phyloP scores from a whole-genome alignment of 495 filamentous ascomycete genomes.

The Penicillium bovifimosum region DNA sequence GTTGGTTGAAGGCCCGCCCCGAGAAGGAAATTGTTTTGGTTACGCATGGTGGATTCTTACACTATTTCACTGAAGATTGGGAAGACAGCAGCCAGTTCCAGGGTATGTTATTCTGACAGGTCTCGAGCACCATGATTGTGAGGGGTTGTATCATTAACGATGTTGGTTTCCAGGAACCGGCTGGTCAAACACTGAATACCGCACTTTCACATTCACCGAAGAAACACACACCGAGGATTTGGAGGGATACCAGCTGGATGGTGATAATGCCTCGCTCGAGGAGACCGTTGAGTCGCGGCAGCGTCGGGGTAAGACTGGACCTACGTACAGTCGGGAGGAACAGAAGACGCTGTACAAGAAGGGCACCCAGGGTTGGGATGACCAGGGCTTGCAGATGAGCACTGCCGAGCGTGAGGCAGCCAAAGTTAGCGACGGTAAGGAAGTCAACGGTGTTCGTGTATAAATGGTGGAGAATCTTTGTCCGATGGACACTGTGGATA shows the following conservation, averaged over 20 bases:
- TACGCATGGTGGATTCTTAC: constrained; percentile 65
- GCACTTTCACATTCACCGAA: constrained; percentile 65
- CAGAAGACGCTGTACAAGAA: constrained; percentile 37
- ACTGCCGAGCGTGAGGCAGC: constrained; percentile 35
- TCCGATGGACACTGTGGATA: constrained; percentile 11
- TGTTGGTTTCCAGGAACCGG: constrained; percentile 55
- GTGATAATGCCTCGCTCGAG: constrained; percentile 55
- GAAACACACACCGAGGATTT: constrained; percentile 32
- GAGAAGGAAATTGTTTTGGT: constrained; percentile 66
- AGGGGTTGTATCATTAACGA: not conserved
- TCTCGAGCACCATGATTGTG: not conserved
- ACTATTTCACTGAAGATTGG: constrained; percentile 83
- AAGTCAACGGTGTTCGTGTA: constrained; percentile 32
- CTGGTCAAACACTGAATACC: constrained; percentile 80
- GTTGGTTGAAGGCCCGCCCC: constrained; percentile 55
- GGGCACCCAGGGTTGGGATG: constrained; percentile 41
- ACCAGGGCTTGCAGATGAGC: constrained; percentile 41
- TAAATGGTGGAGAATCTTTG: constrained; percentile 4
- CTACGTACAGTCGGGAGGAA: constrained; percentile 30
- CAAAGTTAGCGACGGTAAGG: constrained; percentile 33
- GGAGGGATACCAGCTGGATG: constrained; percentile 35
- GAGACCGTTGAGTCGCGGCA: constrained; percentile 57
- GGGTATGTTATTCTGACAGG: constrained; percentile 35
- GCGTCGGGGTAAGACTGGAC: constrained; percentile 48
- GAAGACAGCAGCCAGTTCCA: constrained; percentile 50